Evolutionary conservation across 2,329 filamentous ascomycete genomes (phyloP), one percentile per base, ranked within the genome.

Genomic region (Aureobasidium subglaciale): DNA sequence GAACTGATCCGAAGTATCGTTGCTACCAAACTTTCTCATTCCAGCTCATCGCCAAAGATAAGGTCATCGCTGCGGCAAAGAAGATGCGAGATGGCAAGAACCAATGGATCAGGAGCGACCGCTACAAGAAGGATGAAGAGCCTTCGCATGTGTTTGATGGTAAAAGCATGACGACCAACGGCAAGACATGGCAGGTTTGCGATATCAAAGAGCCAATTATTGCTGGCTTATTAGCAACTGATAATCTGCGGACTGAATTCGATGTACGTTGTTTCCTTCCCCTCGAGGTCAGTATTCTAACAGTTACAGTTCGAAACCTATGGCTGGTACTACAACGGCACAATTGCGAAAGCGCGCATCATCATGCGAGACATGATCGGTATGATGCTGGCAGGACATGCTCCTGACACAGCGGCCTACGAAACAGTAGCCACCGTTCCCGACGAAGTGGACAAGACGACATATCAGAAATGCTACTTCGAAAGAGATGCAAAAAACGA

Each of bases 181-280:
- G 90, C 35, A 93, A 93, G 64, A 85, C 93, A 48, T 99, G 90
- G 87, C 93, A 97, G 75, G 81, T 95, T 24, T 95, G 90, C 72
- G 93, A 99, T 68, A 86, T 97, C 55, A 86, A 83, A 0, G 92
- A 97, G 64, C 88, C 90, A 0, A 66, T 91, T 1, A 75, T 97
- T 1, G 73, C 75, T 1, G 70, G 75, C 10, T 73, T 96, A 3
- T 77, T 96, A 35, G 78, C 84, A 18, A 80, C 82, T 0, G 76
- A 84, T 0, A 76, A 82, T 5, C 66, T 77, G 2, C 68, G 71
- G 30, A 60, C 61, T 4, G 71, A 73, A 3, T 76, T 73, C 53
- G 76, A 80, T 56, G 71, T 87, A 20, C 78, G 84, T 4, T 66
- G 73, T 0, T 87, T 82, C 69, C 83, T 3, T 8, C 87, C 61